These are phyloP conservation scores for Astrephomene gubernaculifera DNA, from an alignment of 139 green algal genomes.

Conservation along the genomic window DNA sequence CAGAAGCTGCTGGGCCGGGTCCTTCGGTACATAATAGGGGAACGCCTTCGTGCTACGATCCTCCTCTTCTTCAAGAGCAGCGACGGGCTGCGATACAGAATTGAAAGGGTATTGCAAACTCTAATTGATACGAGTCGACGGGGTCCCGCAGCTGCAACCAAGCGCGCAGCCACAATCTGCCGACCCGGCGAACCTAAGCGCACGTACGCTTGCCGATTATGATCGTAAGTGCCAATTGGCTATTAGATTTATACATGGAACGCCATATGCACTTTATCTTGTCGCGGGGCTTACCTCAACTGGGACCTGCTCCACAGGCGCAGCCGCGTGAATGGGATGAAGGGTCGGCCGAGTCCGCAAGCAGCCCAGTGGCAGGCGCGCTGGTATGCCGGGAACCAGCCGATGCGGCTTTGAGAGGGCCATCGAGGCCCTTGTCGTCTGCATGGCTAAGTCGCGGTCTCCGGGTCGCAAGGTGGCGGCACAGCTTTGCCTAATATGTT, in stretches of 20 bases:
- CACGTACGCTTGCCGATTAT: neutral
- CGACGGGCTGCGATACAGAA: neutral
- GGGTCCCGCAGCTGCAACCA: neutral
- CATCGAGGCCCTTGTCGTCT: slow-evolving; percentile 20
- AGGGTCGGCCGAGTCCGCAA: neutral
- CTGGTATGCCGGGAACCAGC: slow-evolving; percentile 25
- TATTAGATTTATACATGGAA: neutral
- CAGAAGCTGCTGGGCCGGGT: slow-evolving; percentile 69
- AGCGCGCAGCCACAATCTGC: slow-evolving; percentile 13
- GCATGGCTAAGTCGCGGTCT: slow-evolving; percentile 7
- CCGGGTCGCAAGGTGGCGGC: slow-evolving; percentile 12
- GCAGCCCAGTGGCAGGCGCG: slow-evolving; percentile 14
- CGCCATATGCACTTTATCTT: neutral
- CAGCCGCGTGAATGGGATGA: slow-evolving; percentile 1
- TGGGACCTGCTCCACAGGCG: slow-evolving; percentile 9
- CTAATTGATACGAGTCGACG: neutral
- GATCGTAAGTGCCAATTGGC: neutral
- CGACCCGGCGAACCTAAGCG: neutral
- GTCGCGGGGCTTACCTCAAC: neutral
- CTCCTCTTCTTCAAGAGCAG: slow-evolving; percentile 5
- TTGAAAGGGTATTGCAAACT: neutral
- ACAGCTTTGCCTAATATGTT: neutral
- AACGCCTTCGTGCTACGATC: slow-evolving; percentile 44
- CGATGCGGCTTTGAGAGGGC: slow-evolving; percentile 14
- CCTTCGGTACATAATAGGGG: slow-evolving; percentile 62